These are phyloP conservation scores for Rauvolfia tetraphylla DNA, from an alignment of 257 asterid genomes.

Conservation along the genomic window DNA sequence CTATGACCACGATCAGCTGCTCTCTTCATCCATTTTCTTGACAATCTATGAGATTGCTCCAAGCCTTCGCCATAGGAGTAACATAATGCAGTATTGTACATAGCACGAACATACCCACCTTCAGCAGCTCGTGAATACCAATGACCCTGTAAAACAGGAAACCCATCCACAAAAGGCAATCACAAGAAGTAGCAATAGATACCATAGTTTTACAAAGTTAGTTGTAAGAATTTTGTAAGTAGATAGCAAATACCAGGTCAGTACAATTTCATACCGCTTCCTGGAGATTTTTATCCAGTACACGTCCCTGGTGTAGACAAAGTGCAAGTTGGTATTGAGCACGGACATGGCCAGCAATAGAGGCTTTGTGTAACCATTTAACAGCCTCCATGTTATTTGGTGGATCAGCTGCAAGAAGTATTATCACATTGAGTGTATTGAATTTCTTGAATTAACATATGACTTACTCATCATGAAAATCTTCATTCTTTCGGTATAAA, in stretches of 20 bases:
- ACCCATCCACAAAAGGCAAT: neutral
- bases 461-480: neutral
- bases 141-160: constrained; percentile 48
- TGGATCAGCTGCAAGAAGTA: constrained; percentile 55
- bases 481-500: neutral
- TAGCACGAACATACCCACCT: constrained; percentile 93
- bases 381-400: constrained; percentile 60
- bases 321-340: constrained; percentile 96
- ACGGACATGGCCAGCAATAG: constrained; percentile 76
- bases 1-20: constrained; percentile 93
- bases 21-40: constrained; percentile 92
- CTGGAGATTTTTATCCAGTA: constrained; percentile 43
- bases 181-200: constrained; percentile 4
- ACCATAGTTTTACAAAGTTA: neutral
- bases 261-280: constrained; percentile 54
- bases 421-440: neutral
- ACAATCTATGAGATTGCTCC: constrained; percentile 49
- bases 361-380: constrained; percentile 64
- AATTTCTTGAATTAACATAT: neutral
- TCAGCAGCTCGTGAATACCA: constrained; percentile 86
- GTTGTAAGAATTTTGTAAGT: neutral
- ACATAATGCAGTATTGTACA: constrained; percentile 85
- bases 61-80: constrained; percentile 78
- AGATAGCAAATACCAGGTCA: neutral
- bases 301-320: constrained; percentile 83